Percentiles rank a stretch among this genome's conserved stretches.
Conservation (phyloP, 257 asterid species). For the Eustoma russellianum region DNA sequence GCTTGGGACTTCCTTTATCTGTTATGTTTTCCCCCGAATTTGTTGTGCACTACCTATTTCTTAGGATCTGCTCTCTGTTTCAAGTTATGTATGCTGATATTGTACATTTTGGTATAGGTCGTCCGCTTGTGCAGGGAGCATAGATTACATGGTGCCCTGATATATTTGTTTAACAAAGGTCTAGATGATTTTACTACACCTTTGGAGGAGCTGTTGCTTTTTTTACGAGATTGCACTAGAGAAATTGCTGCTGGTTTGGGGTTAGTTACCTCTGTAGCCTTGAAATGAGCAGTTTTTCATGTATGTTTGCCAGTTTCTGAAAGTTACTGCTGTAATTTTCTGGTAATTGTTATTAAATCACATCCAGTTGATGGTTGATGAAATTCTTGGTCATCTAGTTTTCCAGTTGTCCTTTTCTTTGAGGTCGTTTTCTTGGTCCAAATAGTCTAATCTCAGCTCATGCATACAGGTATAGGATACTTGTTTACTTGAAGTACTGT, state of each 20-base stretch:
- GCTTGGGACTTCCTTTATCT: constrained; percentile 2
- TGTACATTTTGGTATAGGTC: constrained; percentile 49
- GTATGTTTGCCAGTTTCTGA: not conserved
- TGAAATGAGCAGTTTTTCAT: not conserved
- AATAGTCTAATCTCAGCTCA: constrained; percentile 22
- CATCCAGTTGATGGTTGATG: constrained; percentile 1
- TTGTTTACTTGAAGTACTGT: constrained; percentile 92
- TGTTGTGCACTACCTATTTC: too few relatives aligned
- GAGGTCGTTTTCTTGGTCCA: not conserved
- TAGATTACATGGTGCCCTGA: constrained; percentile 82
- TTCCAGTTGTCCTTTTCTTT: not conserved
- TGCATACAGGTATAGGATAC: constrained; percentile 85
- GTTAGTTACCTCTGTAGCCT: constrained; percentile 23
- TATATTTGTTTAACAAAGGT: constrained; percentile 95
- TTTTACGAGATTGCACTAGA: constrained; percentile 46
- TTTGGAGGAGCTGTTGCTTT: constrained; percentile 78
- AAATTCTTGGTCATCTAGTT: not conserved
- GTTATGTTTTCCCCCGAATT: not conserved
- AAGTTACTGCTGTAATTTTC: not conserved
- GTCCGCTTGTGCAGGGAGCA: constrained; percentile 95
- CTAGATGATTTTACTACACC: constrained; percentile 92
- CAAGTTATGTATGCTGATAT: constrained; percentile 1
- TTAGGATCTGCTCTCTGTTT: not conserved
- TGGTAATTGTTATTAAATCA: not conserved
- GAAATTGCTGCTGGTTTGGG: constrained; percentile 62